Evolutionary conservation across 176 grass and related monocot species (phyloP).

Genomic region (Eleusine coracana): DNA sequence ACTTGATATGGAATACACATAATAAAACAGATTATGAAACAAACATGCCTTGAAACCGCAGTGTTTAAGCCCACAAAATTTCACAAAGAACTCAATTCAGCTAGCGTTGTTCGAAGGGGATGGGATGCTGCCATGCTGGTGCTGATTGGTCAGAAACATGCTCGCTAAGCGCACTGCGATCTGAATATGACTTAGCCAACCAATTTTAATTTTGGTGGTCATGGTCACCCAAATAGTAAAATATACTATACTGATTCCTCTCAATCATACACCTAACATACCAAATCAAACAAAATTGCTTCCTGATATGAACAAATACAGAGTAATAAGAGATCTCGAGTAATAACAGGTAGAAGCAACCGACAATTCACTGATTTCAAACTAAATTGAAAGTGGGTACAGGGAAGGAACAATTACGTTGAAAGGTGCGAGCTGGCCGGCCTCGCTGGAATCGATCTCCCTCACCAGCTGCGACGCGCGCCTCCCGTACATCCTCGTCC

Average conservation of each 20-base stretch:
- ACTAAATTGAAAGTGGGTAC: background rate
- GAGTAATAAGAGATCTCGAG: background rate
- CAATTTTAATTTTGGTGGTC: too few species aligned
- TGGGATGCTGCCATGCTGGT: background rate
- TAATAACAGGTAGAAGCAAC: background rate
- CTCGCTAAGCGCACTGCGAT: background rate
- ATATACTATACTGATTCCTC: background rate
- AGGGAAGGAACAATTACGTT: conserved; percentile 43
- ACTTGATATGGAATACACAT: background rate
- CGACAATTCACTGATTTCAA: background rate
- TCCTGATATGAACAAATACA: background rate
- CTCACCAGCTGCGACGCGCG: conserved; percentile 70
- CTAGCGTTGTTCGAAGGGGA: background rate
- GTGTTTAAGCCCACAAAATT: background rate
- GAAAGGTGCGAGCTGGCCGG: conserved; percentile 68
- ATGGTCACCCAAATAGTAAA: background rate
- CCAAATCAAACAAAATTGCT: background rate
- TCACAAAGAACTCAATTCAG: background rate
- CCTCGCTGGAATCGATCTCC: conserved; percentile 78
- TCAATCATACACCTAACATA: background rate
- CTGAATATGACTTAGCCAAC: background rate
- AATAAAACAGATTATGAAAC: background rate
- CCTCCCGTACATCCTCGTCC: conserved; percentile 69
- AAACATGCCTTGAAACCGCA: background rate
- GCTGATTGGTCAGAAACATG: background rate